Percentiles rank a stretch among this genome's conserved stretches.
phyloP scores from a whole-genome alignment of 768 basidiomycete species.

The Rhodotorula kratochvilovae region DNA sequence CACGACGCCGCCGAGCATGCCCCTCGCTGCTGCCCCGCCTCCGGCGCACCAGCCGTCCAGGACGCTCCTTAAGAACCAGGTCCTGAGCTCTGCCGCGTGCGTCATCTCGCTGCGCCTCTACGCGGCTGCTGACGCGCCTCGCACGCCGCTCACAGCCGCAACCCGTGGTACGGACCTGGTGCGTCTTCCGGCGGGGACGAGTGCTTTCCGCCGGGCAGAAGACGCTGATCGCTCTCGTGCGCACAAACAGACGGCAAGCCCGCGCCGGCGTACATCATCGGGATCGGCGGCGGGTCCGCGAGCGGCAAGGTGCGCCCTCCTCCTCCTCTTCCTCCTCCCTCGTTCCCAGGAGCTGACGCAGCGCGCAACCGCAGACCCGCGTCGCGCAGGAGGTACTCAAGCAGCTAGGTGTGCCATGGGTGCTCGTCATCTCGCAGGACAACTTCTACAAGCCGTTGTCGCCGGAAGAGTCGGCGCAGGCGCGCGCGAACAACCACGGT shows the following conservation, averaged over 20 bases:
- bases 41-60: no score
- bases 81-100: background rate
- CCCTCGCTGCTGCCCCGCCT: no score
- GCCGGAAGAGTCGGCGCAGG: conserved; percentile 73
- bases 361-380: conserved; percentile 16
- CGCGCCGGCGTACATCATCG: conserved; percentile 49
- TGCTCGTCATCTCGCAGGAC: conserved; percentile 90
- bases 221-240: background rate
- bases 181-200: no score
- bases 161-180: conserved; percentile 11
- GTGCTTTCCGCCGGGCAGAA: background rate
- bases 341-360: no score
- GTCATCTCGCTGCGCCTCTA: no score
- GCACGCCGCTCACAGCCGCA: background rate
- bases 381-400: conserved; percentile 47
- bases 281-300: conserved; percentile 51
- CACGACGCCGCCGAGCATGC: no score
- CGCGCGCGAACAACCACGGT: conserved; percentile 61
- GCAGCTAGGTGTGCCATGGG: conserved; percentile 51
- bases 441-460: conserved; percentile 84
- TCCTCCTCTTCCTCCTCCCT: background rate
- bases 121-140: no score
- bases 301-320: conserved; percentile 49
- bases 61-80: background rate
- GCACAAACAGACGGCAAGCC: conserved; percentile 46